Evolutionary conservation across 768 basidiomycete genomes (phyloP).

Genomic region (Holtermanniella nyarrowii): DNA sequence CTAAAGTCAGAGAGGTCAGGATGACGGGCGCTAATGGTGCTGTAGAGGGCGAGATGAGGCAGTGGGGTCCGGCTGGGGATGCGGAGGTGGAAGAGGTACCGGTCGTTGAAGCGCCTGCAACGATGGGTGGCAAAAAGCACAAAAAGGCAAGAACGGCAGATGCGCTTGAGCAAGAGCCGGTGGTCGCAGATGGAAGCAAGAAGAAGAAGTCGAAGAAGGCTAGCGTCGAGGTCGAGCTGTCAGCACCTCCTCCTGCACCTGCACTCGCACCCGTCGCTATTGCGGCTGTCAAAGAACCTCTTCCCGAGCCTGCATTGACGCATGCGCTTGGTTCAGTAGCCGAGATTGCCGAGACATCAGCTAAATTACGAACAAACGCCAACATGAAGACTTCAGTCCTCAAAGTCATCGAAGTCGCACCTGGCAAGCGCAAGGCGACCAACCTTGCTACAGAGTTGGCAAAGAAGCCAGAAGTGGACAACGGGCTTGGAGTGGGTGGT

Average conservation of each 20-base stretch:
- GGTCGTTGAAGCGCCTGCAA: too few species aligned
- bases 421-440: slow-evolving; percentile 2
- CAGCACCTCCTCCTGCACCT: neutral
- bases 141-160: neutral
- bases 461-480: too few species aligned
- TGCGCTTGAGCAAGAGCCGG: neutral
- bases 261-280: neutral
- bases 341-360: neutral
- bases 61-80: slow-evolving; percentile 16
- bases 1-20: slow-evolving; percentile 20
- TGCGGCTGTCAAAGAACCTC: neutral
- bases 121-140: slow-evolving; percentile 1
- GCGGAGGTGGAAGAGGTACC: neutral
- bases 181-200: slow-evolving; percentile 1
- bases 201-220: slow-evolving; percentile 1
- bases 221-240: neutral
- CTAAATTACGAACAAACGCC: slow-evolving; percentile 4
- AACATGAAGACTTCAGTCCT: slow-evolving; percentile 16
- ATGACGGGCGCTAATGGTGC: slow-evolving; percentile 26
- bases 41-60: slow-evolving; percentile 12
- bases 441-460: slow-evolving; percentile 6
- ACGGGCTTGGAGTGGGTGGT: too few species aligned
- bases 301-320: neutral
- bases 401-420: slow-evolving; percentile 18
- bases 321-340: neutral